Conservation (phyloP, 805 yeast species). For the Metschnikowia picachoensis region DNA sequence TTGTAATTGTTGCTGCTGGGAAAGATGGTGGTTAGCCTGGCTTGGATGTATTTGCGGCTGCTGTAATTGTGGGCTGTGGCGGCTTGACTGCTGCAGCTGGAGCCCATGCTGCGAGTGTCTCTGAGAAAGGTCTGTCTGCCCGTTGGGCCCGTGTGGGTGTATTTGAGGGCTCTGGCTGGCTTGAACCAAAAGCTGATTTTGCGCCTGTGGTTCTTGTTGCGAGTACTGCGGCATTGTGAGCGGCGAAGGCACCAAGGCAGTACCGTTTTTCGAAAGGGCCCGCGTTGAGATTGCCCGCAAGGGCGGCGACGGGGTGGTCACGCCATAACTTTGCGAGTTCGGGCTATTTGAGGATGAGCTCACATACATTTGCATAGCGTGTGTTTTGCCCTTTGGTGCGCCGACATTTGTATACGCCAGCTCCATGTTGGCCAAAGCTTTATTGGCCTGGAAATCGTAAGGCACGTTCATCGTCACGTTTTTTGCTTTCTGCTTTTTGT, state of each 20-base stretch:
- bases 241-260: constrained; percentile 8
- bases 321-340: constrained; percentile 1
- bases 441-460: constrained; percentile 1
- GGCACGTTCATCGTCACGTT: constrained; percentile 9
- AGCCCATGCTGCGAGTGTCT: constrained; percentile 2
- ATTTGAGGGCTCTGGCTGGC: neutral
- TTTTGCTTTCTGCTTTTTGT: too few relatives aligned
- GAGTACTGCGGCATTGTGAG: constrained; percentile 9
- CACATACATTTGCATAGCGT: constrained; percentile 10
- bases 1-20: constrained; percentile 2
- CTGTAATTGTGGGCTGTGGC: neutral
- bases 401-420: constrained; percentile 1
- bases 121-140: neutral
- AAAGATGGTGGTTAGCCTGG: too few relatives aligned
- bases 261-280: constrained; percentile 5
- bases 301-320: constrained; percentile 12
- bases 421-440: constrained; percentile 6
- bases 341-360: constrained; percentile 4
- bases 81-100: neutral
- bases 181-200: constrained; percentile 1
- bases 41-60: neutral
- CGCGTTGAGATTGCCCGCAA: constrained; percentile 10
- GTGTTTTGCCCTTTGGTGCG: constrained; percentile 6
- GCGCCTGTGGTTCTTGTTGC: neutral
- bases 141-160: neutral